Percentiles rank a stretch among this genome's conserved stretches.
Evolutionary conservation across 2,329 filamentous ascomycete species (phyloP).

Genomic region (Malbranchea zuffiana): DNA sequence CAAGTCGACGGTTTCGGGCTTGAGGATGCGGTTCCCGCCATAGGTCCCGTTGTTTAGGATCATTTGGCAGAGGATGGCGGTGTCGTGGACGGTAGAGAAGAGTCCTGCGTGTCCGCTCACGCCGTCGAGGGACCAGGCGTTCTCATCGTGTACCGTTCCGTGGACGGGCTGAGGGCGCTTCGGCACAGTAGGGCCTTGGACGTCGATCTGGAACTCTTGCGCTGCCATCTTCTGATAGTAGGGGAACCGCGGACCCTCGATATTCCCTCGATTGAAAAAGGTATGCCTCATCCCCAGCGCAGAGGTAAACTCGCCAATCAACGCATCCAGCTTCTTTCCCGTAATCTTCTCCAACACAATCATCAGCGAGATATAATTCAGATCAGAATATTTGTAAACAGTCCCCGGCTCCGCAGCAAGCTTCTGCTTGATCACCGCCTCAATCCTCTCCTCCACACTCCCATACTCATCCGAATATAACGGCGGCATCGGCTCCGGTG

Average conservation of each 20-base stretch:
- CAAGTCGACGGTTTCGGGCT: conserved; percentile 21
- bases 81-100: conserved; percentile 26
- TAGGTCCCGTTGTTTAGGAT: conserved; percentile 31
- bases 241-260: conserved; percentile 17
- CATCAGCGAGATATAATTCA: conserved; percentile 27
- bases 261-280: conserved; percentile 27
- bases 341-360: conserved; percentile 24
- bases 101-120: conserved; percentile 30
- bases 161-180: conserved; percentile 29
- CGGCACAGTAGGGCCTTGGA: conserved; percentile 22
- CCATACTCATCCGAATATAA: conserved; percentile 19
- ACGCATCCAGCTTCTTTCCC: conserved; percentile 18
- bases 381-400: conserved; percentile 26
- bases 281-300: conserved; percentile 24
- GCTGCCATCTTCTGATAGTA: conserved; percentile 22
- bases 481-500: conserved; percentile 21
- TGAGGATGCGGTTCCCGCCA: conserved; percentile 21
- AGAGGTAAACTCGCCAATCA: conserved; percentile 20
- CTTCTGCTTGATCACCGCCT: conserved; percentile 20
- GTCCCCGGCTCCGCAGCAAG: conserved; percentile 21
- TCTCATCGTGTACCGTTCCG: conserved; percentile 31
- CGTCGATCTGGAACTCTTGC: conserved; percentile 26
- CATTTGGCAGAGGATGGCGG: conserved; percentile 28
- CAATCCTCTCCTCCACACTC: conserved; percentile 18
- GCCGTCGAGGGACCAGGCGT: conserved; percentile 26